A percentile compares a stretch with the other conserved stretches of the same genome.
Evolutionary conservation across 495 filamentous ascomycete species (phyloP).

Genomic region (Daldinia loculata): DNA sequence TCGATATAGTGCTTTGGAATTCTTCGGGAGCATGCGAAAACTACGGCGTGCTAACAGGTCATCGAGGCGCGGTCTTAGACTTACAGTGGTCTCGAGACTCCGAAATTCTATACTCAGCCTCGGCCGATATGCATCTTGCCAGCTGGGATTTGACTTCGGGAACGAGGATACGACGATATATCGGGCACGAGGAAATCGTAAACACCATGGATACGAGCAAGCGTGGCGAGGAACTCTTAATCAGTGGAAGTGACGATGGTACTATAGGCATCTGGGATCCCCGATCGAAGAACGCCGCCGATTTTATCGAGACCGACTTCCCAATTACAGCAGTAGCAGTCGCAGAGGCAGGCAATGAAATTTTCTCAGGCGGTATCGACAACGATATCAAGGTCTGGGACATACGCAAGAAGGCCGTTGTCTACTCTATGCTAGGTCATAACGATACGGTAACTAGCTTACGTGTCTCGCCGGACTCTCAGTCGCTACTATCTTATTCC

Average conservation of each 20-base stretch:
- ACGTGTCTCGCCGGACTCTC: constrained; percentile 87
- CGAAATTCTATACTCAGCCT: constrained; percentile 88
- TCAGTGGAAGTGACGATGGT: constrained; percentile 92
- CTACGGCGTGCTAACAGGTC: constrained; percentile 85
- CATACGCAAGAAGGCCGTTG: constrained; percentile 84
- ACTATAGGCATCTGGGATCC: constrained; percentile 97
- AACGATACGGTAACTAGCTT: constrained; percentile 92
- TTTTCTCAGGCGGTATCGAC: constrained; percentile 95
- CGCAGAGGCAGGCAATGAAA: constrained; percentile 91
- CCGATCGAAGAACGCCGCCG: constrained; percentile 84
- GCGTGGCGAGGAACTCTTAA: constrained; percentile 86
- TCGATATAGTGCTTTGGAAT: constrained; percentile 81
- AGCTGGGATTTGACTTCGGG: constrained; percentile 95
- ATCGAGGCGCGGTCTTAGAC: constrained; percentile 89
- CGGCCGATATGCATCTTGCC: constrained; percentile 88
- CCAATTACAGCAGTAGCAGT: constrained; percentile 91
- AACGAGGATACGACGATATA: constrained; percentile 84
- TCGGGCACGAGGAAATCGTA: constrained; percentile 93
- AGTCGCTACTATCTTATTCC: constrained; percentile 88
- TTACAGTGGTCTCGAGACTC: constrained; percentile 97
- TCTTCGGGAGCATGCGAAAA: constrained; percentile 93
- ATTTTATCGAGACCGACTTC: constrained; percentile 90
- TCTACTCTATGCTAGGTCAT: constrained; percentile 89
- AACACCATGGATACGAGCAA: constrained; percentile 88
- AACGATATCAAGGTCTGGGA: constrained; percentile 99